phyloP scores from a whole-genome alignment of 2,329 filamentous ascomycete genomes.

The Cladobotryum mycophilum region DNA sequence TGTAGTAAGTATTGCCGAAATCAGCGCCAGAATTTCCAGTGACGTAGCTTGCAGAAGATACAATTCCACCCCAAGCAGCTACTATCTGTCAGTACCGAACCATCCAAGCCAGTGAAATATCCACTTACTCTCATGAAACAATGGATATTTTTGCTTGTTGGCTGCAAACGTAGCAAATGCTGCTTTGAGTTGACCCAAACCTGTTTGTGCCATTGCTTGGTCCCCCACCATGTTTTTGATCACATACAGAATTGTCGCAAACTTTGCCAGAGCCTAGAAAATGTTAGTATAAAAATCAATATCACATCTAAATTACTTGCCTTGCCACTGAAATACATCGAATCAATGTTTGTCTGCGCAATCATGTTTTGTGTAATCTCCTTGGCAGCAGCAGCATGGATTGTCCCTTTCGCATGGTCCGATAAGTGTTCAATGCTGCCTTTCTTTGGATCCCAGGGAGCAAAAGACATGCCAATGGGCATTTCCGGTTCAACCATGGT shows the following conservation, averaged over 20 bases:
- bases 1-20: slow-evolving; percentile 87
- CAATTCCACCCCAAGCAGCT: slow-evolving; percentile 71
- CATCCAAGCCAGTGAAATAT: not conserved
- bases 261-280: slow-evolving; percentile 63
- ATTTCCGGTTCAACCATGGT: slow-evolving; percentile 70
- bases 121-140: slow-evolving; percentile 56
- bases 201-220: slow-evolving; percentile 46
- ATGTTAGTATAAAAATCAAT: not conserved
- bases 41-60: slow-evolving; percentile 67
- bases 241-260: slow-evolving; percentile 62
- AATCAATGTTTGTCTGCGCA: slow-evolving; percentile 67
- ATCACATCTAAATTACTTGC: slow-evolving; percentile 27
- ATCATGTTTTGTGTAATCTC: slow-evolving; percentile 74
- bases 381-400: slow-evolving; percentile 56
- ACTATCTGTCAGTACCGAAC: slow-evolving; percentile 14
- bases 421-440: slow-evolving; percentile 43
- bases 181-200: slow-evolving; percentile 56
- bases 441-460: slow-evolving; percentile 62
- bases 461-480: slow-evolving; percentile 68
- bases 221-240: slow-evolving; percentile 59
- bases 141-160: slow-evolving; percentile 61
- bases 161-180: slow-evolving; percentile 60
- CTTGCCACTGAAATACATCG: slow-evolving; percentile 92
- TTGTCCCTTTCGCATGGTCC: slow-evolving; percentile 48
- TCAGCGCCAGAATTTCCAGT: slow-evolving; percentile 66